Evolutionary conservation across 495 filamentous ascomycete species (phyloP), one percentile per base, ranked within the genome.

Genomic region (Neurospora tetrasperma): DNA sequence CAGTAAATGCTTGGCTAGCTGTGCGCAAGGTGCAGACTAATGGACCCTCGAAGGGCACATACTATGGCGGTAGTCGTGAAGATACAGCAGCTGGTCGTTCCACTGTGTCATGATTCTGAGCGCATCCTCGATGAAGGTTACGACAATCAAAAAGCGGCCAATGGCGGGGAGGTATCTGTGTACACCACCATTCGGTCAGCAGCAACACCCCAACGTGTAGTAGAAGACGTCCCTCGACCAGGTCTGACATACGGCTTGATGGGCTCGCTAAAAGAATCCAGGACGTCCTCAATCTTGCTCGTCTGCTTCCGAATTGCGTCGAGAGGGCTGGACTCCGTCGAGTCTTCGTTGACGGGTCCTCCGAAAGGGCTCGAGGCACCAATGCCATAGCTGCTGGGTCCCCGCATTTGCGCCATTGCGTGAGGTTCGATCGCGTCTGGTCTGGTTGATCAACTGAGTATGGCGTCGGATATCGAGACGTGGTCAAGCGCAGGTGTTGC

Each of bases 71-170:
- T 96, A 98, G 77, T 97, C 93, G 79, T 91, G 90, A 68, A 99
- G 90, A 79, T 98, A 99, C 39, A 92, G 83, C 42, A 99, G 89
- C 86, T 99, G 96, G 82, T 98, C 96, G 80, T 79, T 90, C 96
- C 96, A 99, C 90, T 99, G 96, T 74, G 96, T 98, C 79, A 98
- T 86, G 80, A 99, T 99, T 81, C 96, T 89, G 48, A 99, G 84
- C 42, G 94, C 93, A 85, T 99, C 96, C 84, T 99, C 96, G 73
- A 99, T 87, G 85, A 99, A 99, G 74, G 96, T 99, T 72, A 98
- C 96, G 40, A 99, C 96, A 76, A 99, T 99, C 76, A 99, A 85
- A 83, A 98, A 98, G 62, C 96, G 92, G 46, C 96, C 96, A 83
- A 98, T 94, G 72, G 93, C 93, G 41, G 96, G 96, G 20, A 99